Evolutionary conservation across 805 yeast species (phyloP).

Genomic region (Lachancea dasiensis): DNA sequence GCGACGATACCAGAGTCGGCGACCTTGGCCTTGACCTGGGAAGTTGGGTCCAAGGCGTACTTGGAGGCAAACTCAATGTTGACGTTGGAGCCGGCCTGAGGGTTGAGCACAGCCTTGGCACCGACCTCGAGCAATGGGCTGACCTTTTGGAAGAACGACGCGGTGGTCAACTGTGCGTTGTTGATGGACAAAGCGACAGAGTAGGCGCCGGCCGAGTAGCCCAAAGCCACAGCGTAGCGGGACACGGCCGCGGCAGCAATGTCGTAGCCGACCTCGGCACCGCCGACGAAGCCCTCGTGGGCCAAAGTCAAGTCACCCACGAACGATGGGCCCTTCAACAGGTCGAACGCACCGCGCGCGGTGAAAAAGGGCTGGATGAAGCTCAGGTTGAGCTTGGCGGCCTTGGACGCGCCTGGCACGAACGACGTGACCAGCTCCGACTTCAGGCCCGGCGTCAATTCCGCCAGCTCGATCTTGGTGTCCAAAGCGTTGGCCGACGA

Average conservation of each 20-base stretch:
- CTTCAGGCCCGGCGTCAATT: constrained; percentile 92
- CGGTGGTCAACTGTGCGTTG: constrained; percentile 84
- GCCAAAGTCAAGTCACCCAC: constrained; percentile 93
- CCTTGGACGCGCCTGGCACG: constrained; percentile 79
- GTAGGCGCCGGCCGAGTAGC: constrained; percentile 86
- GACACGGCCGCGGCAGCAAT: constrained; percentile 87
- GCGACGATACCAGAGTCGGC: constrained; percentile 95
- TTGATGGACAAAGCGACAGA: constrained; percentile 64
- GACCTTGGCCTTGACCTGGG: constrained; percentile 94
- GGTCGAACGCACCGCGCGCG: constrained; percentile 91
- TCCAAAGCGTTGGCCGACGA: constrained; percentile 85
- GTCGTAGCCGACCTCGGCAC: constrained; percentile 97
- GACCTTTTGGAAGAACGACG: constrained; percentile 96
- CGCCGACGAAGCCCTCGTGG: constrained; percentile 94
- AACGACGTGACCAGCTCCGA: constrained; percentile 84
- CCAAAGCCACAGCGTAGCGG: constrained; percentile 88
- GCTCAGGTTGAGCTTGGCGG: constrained; percentile 83
- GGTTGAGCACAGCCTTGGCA: constrained; percentile 95
- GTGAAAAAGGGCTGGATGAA: constrained; percentile 90
- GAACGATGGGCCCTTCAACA: constrained; percentile 92
- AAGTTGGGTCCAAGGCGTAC: constrained; percentile 79
- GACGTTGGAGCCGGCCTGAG: constrained; percentile 65
- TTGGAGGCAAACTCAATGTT: constrained; percentile 94
- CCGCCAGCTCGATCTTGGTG: constrained; percentile 89
- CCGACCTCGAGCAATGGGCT: constrained; percentile 91